These are phyloP conservation scores for Penicillium sp. DNA, from an alignment of 2,329 filamentous ascomycete species.

Conservation along the genomic window DNA sequence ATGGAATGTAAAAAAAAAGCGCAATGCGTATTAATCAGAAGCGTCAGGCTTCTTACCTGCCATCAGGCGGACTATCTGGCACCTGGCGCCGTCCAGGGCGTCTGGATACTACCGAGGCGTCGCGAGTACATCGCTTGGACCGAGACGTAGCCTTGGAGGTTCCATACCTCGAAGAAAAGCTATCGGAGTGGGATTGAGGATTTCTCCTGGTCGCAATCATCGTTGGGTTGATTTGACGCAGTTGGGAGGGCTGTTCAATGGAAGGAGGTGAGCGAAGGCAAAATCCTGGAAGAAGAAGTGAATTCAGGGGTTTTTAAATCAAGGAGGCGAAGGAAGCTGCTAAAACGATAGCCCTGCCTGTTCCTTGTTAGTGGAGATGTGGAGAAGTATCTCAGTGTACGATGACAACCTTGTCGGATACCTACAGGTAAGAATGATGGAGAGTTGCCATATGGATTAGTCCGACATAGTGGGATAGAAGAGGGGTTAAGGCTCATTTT, in stretches of 20 bases:
- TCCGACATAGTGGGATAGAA: not conserved
- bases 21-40: not conserved
- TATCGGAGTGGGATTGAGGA: conserved; percentile 35
- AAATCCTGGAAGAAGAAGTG: conserved; percentile 3
- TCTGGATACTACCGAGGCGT: conserved; percentile 32
- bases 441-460: not conserved
- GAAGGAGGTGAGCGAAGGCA: not conserved
- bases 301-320: conserved; percentile 16
- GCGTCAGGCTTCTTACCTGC: conserved; percentile 35
- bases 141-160: conserved; percentile 45
- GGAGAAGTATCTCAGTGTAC: conserved; percentile 14
- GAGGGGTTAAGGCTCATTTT: not conserved
- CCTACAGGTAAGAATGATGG: conserved; percentile 1
- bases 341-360: conserved; percentile 14
- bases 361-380: conserved; percentile 7
- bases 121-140: conserved; percentile 39
- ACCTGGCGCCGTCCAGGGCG: conserved; percentile 35
- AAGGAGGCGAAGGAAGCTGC: conserved; percentile 15
- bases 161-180: conserved; percentile 48
- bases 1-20: not conserved
- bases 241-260: conserved; percentile 2
- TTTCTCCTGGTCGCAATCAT: conserved; percentile 31
- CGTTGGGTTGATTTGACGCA: conserved; percentile 13
- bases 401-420: not conserved
- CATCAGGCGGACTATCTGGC: conserved; percentile 38